Evolutionary conservation across 805 yeast species (phyloP), one percentile per base, ranked within the genome.

Genomic region (Blastobotrys peoriensis): DNA sequence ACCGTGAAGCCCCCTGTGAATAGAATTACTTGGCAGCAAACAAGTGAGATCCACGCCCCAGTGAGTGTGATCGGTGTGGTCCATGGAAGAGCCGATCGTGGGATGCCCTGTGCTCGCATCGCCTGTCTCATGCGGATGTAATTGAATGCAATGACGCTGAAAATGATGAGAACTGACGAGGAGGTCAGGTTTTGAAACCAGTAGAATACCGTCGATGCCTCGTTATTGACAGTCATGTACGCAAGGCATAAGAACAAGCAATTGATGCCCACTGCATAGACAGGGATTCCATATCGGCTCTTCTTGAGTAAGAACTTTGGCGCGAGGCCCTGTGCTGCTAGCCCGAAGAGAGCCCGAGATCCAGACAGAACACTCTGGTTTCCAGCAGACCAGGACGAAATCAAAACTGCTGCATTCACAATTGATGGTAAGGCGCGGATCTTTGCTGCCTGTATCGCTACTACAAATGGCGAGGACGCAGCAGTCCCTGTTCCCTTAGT

Each of bases 401-500:
- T 64, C 58, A 87, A 64, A 53, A 87, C 82, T 61, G 86, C 79
- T 2, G 81, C 91, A 61, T 87, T 87, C 57, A 87, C 70, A 40
- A 87, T 73, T 53, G 81, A 83, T 33, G 88, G 88, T 50, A 86
- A 67, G 0, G 78, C 89, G 5, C 61, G 56, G 50, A 86, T 84
- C 16, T 71, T 63, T 15, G 87, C 84, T 53, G 74, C 75, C 50
- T 74, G 74, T 57, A 86, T 81, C 39, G 95, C 95, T 57, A 85
- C 80, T 43, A 85, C 89, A 57, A 85, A 86, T 33, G 95, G 95
- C 13, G 93, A 83, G 17, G 91, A 88, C 34, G 82, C 73, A 2
- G 89, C 87, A 36, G 70, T 76, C 65, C n/a, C 65, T 43, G 42
- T 42, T 20, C 43, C 45, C 41, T 78, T 72, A 15, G 77, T 71